Evolutionary conservation across 2,329 filamentous ascomycete genomes (phyloP), one percentile per base, ranked within the genome.

Genomic region (Colletotrichum salicis): DNA sequence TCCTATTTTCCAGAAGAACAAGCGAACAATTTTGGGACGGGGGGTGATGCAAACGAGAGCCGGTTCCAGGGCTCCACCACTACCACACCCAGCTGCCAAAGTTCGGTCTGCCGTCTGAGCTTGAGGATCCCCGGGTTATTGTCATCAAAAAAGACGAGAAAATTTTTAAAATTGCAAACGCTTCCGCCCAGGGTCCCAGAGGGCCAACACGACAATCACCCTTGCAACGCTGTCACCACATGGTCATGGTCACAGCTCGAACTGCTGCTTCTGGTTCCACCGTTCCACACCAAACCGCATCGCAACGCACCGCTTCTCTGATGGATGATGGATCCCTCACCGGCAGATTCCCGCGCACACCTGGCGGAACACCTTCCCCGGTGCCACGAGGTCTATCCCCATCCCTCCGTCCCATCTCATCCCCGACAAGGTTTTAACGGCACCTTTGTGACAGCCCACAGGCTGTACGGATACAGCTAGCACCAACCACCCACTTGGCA

Each of bases 1-100:
- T 72, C 70, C 51, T 67, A 70, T 72, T 72, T 72, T 71, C 61
- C 67, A 72, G 70, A 72, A 72, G 70, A 56, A 72, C 70, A 72
- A 70, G 65, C 70, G 65, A 72, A 65, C 56, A 67, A 62, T 56
- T 27, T 51, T 29, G 31, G 51, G 70, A 64, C 70, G 33, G 65
- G 65, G 65, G 51, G 65, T 69, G 65, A 71, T 65, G 65, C 69
- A 71, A 71, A 71, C 65, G 61, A 52, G 35, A 31, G 65, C 35
- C 45, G 15, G 41, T 22, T 48, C 8, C 13, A 19, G 45, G 59
- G 45, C 15, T 52, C 45, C 59, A 62, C 65, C 60, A 64, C 54
- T 45, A 64, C 24, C 33, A 24, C 15, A n/a, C 57, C 62, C 58
- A 33, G 29, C 41, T 45, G 41, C 41, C 41, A 48, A 10, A 48